Base-by-base conservation (phyloP, 2,329 filamentous ascomycete genomes). In the Hypoxylon sp. region DNA sequence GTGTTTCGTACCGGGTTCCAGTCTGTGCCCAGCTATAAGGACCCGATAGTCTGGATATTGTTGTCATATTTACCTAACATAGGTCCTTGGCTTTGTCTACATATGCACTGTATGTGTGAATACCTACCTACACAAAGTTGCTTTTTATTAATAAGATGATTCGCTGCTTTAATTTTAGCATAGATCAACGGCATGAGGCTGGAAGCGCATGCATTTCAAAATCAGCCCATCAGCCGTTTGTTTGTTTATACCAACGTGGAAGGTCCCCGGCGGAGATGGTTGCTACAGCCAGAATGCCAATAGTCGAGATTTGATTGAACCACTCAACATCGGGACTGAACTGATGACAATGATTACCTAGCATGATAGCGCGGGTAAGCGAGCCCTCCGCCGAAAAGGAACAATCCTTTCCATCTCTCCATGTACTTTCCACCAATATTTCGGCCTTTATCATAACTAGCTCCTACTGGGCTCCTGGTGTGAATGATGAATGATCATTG, bases 31-130 rank as follows among this genome's bases (percentile, higher is more conserved):
- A 43, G 14, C 23, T 30, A 7, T 45, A 43, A 43, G 60, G 25
- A 48, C 45, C 53, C 60, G 53, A 58, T 41, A 21, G 10, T 30
- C 21, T 45, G 55, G 53, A 64, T 11, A 48, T 30, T 9, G 34
- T 23, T 17, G 30, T 50, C 32, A 43, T 48, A 36, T 41, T 43
- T 25, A 32, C 41, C 11, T 56, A 30, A 19, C 30, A 25, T 9
- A 19, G 32, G 38, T 11, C 38, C 10, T 45, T 25, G 9, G 4
- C n/a, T 5, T 28, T 51, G 10, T 23, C 45, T 11, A 43, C 21
- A 17, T 23, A 5, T 23, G n/a, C 34, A 34, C 1, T 51, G 5
- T 21, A 5, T 19, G 21, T 14, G 14, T 34, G 17, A 5, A 34
- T 34, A 30, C 3, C 7, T 34, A 13, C 9, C 17, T 21, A 5